These are phyloP conservation scores for Pythium oligandrum DNA, from an alignment of 352 stramenopile species.

Conservation along the genomic window DNA sequence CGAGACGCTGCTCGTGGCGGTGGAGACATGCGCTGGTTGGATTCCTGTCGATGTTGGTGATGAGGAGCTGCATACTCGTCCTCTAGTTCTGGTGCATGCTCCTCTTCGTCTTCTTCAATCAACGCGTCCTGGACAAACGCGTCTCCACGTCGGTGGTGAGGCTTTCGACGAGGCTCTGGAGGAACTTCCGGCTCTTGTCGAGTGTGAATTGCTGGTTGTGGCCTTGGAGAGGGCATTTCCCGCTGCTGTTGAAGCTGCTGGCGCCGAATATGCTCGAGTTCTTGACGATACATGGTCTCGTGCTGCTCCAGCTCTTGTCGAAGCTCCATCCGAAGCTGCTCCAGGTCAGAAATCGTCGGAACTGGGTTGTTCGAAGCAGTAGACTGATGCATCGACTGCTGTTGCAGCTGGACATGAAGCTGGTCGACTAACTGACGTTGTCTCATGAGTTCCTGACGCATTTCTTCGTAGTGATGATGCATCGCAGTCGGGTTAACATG, in stretches of 20 bases:
- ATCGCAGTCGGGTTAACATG: slow-evolving; percentile 18
- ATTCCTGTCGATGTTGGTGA: too few species aligned
- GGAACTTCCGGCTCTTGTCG: too few species aligned
- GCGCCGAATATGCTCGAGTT: slow-evolving; percentile 30
- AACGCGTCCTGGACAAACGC: slow-evolving; percentile 17
- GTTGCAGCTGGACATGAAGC: slow-evolving; percentile 43
- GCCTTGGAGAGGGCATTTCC: neutral
- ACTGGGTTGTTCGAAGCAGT: neutral
- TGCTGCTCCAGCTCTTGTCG: slow-evolving; percentile 44
- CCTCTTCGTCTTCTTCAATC: slow-evolving; percentile 5
- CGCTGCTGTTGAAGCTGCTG: slow-evolving; percentile 24
- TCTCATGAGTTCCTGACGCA: slow-evolving; percentile 37
- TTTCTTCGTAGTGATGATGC: slow-evolving; percentile 49
- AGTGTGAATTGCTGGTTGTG: neutral
- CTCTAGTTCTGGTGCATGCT: neutral
- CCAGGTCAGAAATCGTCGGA: slow-evolving; percentile 45
- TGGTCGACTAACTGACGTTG: slow-evolving; percentile 56
- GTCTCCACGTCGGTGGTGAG: neutral
- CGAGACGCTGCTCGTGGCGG: too few species aligned
- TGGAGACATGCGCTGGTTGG: too few species aligned
- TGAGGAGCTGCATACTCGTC: too few species aligned
- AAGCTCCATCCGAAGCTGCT: slow-evolving; percentile 48
- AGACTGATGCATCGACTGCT: slow-evolving; percentile 31
- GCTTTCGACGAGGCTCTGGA: neutral
- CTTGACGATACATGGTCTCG: slow-evolving; percentile 40